Evolutionary conservation across 2,329 filamentous ascomycete genomes (phyloP), one percentile per base, ranked within the genome.

Genomic region (Aspergillus sp.): DNA sequence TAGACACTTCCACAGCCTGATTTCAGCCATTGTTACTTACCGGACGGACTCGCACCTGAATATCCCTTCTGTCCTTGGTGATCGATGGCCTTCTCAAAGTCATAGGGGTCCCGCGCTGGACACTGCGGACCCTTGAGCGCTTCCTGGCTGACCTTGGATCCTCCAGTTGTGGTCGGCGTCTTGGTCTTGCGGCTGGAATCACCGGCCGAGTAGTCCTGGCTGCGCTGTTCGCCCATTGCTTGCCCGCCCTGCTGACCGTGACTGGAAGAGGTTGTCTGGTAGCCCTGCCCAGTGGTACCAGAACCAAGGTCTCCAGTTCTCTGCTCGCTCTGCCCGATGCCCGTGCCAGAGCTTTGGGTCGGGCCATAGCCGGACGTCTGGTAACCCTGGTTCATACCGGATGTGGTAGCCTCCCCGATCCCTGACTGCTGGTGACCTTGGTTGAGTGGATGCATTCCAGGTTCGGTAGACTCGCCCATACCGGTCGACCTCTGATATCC

Each of bases 71-170:
- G 19, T 31, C 9, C 7, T 19, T 29, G 29, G 7, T 55, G 48
- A 29, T 64, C 62, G 14, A 58, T 47, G 5, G 66, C 58, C 44
- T 69, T 66, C 46, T 71, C 63, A 14, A 67, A 68, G 7, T 65
- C 60, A 36, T 65, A 62, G 10, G 64, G 62, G 13, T 59, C 47
- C 16, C 58, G 54, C 1, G 65, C 61, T 5, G 61, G 58, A 29
- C 57, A 56, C 31, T 66, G 58, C 3, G 68, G 68, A 1, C 68
- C 68, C 46, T 59, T 50, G 16, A 70, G 58, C 1, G 68, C 65
- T 31, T 70, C 68, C 47, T 63, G 51, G 50, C 66, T 70, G 21
- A 58, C 64, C 29, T 55, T 48, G 21, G 46, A 48, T 5, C 40
- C 40, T 10, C 40, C 40, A 17, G 40, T 17, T 9, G 11, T 19